Base-by-base conservation (phyloP, 2,329 filamentous ascomycete species). In the Venturia effusa region DNA sequence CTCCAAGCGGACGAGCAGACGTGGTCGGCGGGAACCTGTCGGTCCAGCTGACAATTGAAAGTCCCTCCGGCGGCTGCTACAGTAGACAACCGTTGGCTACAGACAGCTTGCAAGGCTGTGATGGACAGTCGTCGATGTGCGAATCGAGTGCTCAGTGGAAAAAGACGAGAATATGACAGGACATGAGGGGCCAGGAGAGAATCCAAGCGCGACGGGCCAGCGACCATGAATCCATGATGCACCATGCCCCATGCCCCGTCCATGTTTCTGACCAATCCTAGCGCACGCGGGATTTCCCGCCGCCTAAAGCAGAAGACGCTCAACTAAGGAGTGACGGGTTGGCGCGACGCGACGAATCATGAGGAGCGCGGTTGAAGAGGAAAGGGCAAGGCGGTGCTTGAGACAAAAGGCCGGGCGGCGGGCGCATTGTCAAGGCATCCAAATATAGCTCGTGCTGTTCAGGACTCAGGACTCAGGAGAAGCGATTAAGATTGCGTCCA, bases 381-480 rank as follows among this genome's bases (percentile, higher is more conserved):
- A 27, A 60, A 27, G n/a, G 27, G 34, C n/a, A 24, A 19, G 39
- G 24, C 13, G 10, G 19, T 39, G 57, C n/a, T 40, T 27, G 27
- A 60, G 34, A 43, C 37, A 40, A 37, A 60, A 34, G 40, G 57
- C 57, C 34, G 57, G n/a, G n/a, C n/a, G n/a, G n/a, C n/a, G n/a
- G n/a, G n/a, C 15, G 57, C 34, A 60, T 60, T 60, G 17, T 60
- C 59, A 60, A 37, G 7, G n/a, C 24, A 19, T 34, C 37, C 40
- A 60, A 60, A 60, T 60, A 60, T 60, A 60, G 59, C 59, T 60
- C 37, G 34, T 40, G 17, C 3, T 39, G 22, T 60, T 60, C 34
- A 60, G 32, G 15, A 60, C 34, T 22, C 11, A 60, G 57, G 59
- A 27, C n/a, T 27, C 59, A 41, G n/a, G 57, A 59, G 57, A 39